Percentiles rank a stretch among this genome's conserved stretches.
Conservation (phyloP, 331 rosid genomes). For the Phaseolus coccineus region DNA sequence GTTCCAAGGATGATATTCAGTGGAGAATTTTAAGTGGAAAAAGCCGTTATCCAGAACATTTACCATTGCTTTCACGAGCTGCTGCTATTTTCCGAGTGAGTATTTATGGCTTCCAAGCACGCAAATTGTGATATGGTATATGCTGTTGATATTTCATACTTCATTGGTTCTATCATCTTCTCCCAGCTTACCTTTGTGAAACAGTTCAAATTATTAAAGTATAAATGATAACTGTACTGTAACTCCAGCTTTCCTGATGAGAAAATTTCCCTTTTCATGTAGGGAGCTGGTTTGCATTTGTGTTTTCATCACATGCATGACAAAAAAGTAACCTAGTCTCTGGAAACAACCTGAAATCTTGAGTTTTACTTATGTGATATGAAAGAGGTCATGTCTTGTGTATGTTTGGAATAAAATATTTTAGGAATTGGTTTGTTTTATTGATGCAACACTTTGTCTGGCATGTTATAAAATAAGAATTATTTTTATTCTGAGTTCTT, state of each 20-base stretch:
- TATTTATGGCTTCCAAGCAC: constrained; percentile 32
- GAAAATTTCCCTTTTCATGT: constrained; percentile 22
- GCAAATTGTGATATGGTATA: constrained; percentile 7
- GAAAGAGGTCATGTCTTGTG: constrained; percentile 11
- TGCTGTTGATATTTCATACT: constrained; percentile 9
- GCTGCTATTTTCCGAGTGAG: constrained; percentile 96
- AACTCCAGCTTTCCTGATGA: neutral
- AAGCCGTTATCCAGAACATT: constrained; percentile 88
- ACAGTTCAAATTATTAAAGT: constrained; percentile 27
- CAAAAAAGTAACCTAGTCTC: neutral
- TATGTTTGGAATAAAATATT: constrained; percentile 10
- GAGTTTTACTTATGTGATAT: constrained; percentile 8
- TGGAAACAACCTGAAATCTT: neutral
- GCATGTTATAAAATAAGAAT: constrained; percentile 11
- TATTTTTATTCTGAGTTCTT: neutral
- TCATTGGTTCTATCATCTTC: constrained; percentile 19
- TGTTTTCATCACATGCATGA: constrained; percentile 2
- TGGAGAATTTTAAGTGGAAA: constrained; percentile 97
- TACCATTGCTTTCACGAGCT: constrained; percentile 90
- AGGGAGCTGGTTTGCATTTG: neutral
- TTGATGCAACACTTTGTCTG: no score
- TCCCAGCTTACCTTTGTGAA: constrained; percentile 3
- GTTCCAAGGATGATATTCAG: constrained; percentile 64
- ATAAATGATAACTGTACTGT: neutral
- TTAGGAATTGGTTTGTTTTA: neutral